Conservation (phyloP, 2,329 filamentous ascomycete genomes). For the Fragosphaeria purpurea region DNA sequence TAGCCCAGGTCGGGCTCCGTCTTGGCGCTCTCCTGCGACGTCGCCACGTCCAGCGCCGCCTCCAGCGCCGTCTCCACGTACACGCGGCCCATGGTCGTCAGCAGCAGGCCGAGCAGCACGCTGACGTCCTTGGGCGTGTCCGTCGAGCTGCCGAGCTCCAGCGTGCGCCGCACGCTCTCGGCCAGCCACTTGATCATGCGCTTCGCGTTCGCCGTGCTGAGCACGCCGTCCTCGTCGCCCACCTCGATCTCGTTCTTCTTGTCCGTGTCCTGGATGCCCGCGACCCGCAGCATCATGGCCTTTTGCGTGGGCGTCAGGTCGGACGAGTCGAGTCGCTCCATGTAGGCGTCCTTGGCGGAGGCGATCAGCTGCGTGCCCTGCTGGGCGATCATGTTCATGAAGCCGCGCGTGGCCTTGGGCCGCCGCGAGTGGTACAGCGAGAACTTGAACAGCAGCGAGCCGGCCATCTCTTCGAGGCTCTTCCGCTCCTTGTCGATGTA, state of each 20-base stretch:
- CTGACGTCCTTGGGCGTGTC: slow-evolving; percentile 94
- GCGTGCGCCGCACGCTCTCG: slow-evolving; percentile 80
- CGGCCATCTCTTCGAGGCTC: slow-evolving; percentile 72
- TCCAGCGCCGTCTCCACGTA: slow-evolving; percentile 59
- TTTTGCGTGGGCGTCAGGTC: slow-evolving; percentile 84
- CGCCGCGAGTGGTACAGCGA: slow-evolving; percentile 85
- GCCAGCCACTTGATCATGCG: slow-evolving; percentile 97
- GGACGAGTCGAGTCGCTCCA: slow-evolving; percentile 78
- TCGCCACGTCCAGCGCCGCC: slow-evolving; percentile 62
- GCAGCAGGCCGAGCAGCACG: slow-evolving; percentile 69
- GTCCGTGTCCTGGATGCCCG: slow-evolving; percentile 68
- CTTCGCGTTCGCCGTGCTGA: slow-evolving; percentile 83
- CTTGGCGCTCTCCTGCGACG: slow-evolving; percentile 67
- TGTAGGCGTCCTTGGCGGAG: slow-evolving; percentile 82
- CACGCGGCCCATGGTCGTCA: slow-evolving; percentile 81
- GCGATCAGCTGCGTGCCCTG: slow-evolving; percentile 81
- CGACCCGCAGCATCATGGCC: slow-evolving; percentile 79
- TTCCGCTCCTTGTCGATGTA: slow-evolving; percentile 61
- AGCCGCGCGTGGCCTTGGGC: slow-evolving; percentile 82
- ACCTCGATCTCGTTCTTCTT: slow-evolving; percentile 83
- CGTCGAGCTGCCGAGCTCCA: slow-evolving; percentile 77
- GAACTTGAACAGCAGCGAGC: slow-evolving; percentile 90
- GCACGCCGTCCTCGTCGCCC: slow-evolving; percentile 74
- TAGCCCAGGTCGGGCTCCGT: slow-evolving; percentile 81
- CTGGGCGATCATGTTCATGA: slow-evolving; percentile 85